Evolutionary conservation across 176 grass and related monocot species (phyloP), one percentile per base, ranked within the genome.

Genomic region (Oryza glumipatula): DNA sequence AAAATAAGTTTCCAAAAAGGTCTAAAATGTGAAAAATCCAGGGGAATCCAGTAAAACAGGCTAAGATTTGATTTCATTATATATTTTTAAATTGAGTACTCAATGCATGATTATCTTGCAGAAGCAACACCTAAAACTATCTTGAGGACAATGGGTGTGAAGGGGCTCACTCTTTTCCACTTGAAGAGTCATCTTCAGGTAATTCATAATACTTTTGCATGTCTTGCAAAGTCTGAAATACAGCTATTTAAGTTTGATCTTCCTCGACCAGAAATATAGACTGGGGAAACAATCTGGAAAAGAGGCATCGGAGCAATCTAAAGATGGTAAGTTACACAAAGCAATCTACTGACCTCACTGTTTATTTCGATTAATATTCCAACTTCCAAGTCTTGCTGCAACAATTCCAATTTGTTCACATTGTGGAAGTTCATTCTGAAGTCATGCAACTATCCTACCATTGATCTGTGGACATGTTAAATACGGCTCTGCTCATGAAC

Each of bases 131-230:
- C 97, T 10, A 99, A 99, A 83, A 94, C 97, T 82, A 96, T 99
- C 77, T 94, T 99, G 84, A 89, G 97, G 78, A 99, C 97, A 83
- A 99, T 99, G 94, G 94, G 94, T 73, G 97, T 99, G 36, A 99
- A 99, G 81, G 97, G 97, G 3, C 89, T 99, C 33, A 99, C 97
- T 0, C 94, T 99, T 36, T 99, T 99, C 77, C 97, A 99, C 84
- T 78, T 99, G 76, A 99, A 99, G 92, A 99, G 97, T 76, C 97
- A 99, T 94, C 89, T 99, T 75, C 97, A 99, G 93, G 97, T 99
- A 90, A 28, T 65, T 90, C 1, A 3, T 3, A 14, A 13, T 80
- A 72, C 44, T 54, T 28, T 19, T 17, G 11, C 73, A 15, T 72
- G 56, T 47, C 19, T 84, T 30, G 73, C 10, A 5, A 65, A 58